Percentiles rank a stretch among this genome's conserved stretches.
Evolutionary conservation across 1,139 yeast genomes (phyloP).

Genomic region (Lodderomyces beijingensis): DNA sequence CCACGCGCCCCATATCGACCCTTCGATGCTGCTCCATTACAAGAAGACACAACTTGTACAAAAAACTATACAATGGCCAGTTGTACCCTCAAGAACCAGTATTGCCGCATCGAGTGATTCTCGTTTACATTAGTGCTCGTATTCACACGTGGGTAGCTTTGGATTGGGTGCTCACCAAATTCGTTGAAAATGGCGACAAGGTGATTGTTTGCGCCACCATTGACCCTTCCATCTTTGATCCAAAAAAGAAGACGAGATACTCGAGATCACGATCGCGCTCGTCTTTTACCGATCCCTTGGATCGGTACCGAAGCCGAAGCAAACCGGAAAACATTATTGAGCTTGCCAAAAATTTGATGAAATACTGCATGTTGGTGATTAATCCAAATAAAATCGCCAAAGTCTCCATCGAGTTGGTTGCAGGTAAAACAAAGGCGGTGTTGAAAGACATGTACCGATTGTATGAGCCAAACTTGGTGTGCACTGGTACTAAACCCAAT

Average conservation of each 20-base stretch:
- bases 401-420: slow-evolving; percentile 58
- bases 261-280: slow-evolving; percentile 20
- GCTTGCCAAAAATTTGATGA: slow-evolving; percentile 41
- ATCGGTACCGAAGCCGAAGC: slow-evolving; percentile 29
- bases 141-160: slow-evolving; percentile 77
- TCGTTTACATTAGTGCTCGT: slow-evolving; percentile 67
- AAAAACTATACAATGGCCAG: slow-evolving; percentile 30
- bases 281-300: slow-evolving; percentile 22
- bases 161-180: slow-evolving; percentile 57
- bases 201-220: slow-evolving; percentile 52
- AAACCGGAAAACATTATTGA: slow-evolving; percentile 31
- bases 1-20: slow-evolving; percentile 49
- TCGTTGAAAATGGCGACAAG: slow-evolving; percentile 60
- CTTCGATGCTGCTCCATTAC: slow-evolving; percentile 50
- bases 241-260: slow-evolving; percentile 11
- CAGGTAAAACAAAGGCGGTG: slow-evolving; percentile 55
- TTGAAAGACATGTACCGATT: slow-evolving; percentile 58
- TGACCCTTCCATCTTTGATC: slow-evolving; percentile 11
- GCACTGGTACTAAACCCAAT: slow-evolving; percentile 56
- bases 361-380: slow-evolving; percentile 43
- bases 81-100: slow-evolving; percentile 33
- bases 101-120: slow-evolving; percentile 49
- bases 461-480: slow-evolving; percentile 61
- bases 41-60: slow-evolving; percentile 42
- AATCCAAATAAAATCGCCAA: slow-evolving; percentile 50